These are phyloP conservation scores for Fusarium nygamai DNA, from an alignment of 2,329 filamentous ascomycete genomes.

Conservation along the genomic window DNA sequence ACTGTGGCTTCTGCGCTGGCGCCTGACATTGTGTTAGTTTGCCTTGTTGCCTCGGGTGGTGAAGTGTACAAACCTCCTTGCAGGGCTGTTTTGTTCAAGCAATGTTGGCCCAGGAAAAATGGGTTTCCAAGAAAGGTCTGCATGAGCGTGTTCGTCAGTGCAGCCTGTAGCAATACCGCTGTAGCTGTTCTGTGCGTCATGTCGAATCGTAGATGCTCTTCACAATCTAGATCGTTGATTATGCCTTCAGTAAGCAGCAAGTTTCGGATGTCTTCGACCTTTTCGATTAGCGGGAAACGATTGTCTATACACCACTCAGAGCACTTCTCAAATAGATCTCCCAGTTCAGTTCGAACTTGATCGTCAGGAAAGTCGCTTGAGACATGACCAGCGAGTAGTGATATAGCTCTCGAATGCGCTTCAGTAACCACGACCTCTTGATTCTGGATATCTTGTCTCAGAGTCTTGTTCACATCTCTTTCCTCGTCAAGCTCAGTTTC, in stretches of 20 bases:
- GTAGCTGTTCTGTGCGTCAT: background rate
- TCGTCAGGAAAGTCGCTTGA: background rate
- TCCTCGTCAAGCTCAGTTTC: background rate
- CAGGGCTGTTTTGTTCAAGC: background rate
- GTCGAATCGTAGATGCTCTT: background rate
- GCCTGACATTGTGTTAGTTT: background rate
- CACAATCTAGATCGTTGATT: background rate
- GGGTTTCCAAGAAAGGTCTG: background rate
- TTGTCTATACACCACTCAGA: background rate
- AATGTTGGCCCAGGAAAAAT: background rate
- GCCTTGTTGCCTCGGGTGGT: background rate
- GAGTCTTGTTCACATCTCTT: background rate
- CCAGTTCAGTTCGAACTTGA: background rate
- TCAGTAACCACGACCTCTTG: background rate
- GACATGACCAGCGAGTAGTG: background rate
- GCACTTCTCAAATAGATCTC: background rate
- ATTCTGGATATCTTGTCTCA: background rate
- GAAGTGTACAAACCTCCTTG: background rate
- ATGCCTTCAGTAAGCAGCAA: background rate
- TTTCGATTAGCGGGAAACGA: background rate
- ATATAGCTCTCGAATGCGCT: background rate
- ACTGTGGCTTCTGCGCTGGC: background rate
- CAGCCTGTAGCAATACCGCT: background rate
- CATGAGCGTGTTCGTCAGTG: background rate
- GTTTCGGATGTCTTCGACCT: background rate